Evolutionary conservation across 2,329 filamentous ascomycete species (phyloP).

Genomic region (Aspergillus sp.): DNA sequence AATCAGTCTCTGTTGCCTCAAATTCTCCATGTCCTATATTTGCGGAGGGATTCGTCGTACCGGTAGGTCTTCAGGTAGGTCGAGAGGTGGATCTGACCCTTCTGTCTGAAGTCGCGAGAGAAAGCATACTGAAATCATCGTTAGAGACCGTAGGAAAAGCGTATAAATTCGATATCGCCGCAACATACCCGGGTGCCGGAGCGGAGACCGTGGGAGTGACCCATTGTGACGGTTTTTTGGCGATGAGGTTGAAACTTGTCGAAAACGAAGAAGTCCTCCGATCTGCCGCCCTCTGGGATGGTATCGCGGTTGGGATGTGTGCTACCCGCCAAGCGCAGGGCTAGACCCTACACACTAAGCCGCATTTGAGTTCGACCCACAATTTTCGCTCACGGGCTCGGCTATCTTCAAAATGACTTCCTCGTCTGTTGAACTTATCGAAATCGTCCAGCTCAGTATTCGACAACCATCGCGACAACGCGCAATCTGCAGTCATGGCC

Average conservation of each 20-base stretch:
- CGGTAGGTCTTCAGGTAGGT: conserved; percentile 96
- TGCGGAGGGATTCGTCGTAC: conserved; percentile 48
- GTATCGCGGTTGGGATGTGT: conserved; percentile 27
- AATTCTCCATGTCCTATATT: conserved; percentile 15
- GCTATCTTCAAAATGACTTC: conserved; percentile 22
- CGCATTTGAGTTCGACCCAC: conserved; percentile 7
- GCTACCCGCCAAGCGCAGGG: conserved; percentile 20
- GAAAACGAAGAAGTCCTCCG: conserved; percentile 33
- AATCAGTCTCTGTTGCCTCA: conserved; percentile 46
- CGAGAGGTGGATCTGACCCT: conserved; percentile 87
- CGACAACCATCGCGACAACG: conserved; percentile 40
- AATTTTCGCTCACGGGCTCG: conserved; percentile 17
- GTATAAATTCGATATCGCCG: conserved; percentile 5
- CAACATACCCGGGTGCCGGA: conserved; percentile 76
- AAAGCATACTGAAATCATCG: conserved; percentile 72
- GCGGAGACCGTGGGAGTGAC: conserved; percentile 84
- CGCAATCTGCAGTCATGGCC: conserved; percentile 43
- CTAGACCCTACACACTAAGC: conserved; percentile 24
- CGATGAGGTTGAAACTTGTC: conserved; percentile 39
- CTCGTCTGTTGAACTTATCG: conserved; percentile 18
- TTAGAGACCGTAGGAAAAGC: conserved; percentile 17
- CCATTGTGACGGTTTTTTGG: conserved; percentile 66
- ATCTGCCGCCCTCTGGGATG: conserved; percentile 25
- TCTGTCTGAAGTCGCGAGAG: conserved; percentile 89
- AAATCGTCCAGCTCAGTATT: conserved; percentile 26